These are phyloP conservation scores for Hordeum pubiflorum DNA, from an alignment of 202 grass and related monocot species.

Conservation along the genomic window DNA sequence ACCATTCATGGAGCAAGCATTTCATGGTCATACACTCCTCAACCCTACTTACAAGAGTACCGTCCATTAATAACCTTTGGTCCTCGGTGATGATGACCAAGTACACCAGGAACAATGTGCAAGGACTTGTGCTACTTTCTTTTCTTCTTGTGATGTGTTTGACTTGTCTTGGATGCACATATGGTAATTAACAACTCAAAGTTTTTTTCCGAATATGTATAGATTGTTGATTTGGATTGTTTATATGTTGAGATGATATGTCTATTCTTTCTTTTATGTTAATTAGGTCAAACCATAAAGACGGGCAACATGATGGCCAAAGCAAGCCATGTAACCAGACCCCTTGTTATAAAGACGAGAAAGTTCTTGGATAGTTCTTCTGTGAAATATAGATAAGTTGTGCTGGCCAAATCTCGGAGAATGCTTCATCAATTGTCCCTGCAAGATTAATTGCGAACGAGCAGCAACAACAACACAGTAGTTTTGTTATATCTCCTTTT, in stretches of 20 bases:
- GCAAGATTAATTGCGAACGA: background rate
- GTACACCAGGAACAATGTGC: background rate
- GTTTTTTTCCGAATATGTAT: background rate
- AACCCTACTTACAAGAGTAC: background rate
- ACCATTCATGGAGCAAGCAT: background rate
- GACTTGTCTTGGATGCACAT: background rate
- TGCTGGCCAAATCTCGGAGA: background rate
- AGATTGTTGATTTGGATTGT: background rate
- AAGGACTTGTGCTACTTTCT: background rate
- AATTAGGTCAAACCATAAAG: background rate
- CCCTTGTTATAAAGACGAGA: background rate
- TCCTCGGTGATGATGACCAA: background rate
- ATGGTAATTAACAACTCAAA: background rate
- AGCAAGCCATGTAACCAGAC: background rate
- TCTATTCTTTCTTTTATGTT: background rate
- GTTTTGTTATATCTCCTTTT: no score
- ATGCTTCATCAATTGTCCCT: background rate
- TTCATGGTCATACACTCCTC: background rate
- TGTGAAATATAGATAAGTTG: background rate
- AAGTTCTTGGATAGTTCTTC: background rate
- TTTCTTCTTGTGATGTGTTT: background rate
- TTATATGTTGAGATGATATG: background rate
- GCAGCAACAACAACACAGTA: background rate
- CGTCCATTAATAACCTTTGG: background rate
- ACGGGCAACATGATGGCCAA: background rate